Conservation (phyloP, 2,329 filamentous ascomycete genomes). For the Sclerotinia sclerotiorum region DNA sequence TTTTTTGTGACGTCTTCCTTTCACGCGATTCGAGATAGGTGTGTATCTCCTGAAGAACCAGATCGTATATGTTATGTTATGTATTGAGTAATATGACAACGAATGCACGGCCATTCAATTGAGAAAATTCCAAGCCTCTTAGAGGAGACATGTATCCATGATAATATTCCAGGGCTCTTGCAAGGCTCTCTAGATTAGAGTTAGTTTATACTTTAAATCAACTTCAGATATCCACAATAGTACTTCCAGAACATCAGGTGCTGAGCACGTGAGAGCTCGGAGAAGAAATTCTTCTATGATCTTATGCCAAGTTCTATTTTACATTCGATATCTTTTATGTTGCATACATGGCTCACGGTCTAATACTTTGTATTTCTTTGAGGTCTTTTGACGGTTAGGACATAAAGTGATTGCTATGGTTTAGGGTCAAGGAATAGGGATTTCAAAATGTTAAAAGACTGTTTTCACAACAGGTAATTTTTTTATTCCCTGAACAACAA, state of each 20-base stretch:
- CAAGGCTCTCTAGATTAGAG: neutral
- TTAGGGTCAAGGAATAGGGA: too few species aligned
- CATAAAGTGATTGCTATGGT: too few species aligned
- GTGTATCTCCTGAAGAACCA: neutral
- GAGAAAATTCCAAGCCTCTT: too few species aligned
- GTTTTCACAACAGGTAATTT: too few species aligned
- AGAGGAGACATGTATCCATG: too few species aligned
- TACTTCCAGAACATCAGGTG: neutral
- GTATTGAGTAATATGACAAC: neutral
- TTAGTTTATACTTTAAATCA: neutral
- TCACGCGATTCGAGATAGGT: neutral
- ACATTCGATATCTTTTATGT: neutral
- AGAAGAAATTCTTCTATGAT: neutral
- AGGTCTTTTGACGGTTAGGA: too few species aligned
- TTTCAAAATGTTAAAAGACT: too few species aligned
- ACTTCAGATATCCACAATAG: neutral
- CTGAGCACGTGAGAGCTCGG: neutral
- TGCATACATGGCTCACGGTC: neutral
- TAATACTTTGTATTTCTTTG: too few species aligned
- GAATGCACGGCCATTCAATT: too few species aligned
- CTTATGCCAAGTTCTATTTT: too few species aligned
- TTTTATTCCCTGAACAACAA: too few species aligned
- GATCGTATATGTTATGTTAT: neutral
- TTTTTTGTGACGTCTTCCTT: neutral
- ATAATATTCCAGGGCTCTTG: too few species aligned